Evolutionary conservation across 2,329 filamentous ascomycete genomes (phyloP), one percentile per base, ranked within the genome.

Genomic region (Aspergillus eucalypticola): DNA sequence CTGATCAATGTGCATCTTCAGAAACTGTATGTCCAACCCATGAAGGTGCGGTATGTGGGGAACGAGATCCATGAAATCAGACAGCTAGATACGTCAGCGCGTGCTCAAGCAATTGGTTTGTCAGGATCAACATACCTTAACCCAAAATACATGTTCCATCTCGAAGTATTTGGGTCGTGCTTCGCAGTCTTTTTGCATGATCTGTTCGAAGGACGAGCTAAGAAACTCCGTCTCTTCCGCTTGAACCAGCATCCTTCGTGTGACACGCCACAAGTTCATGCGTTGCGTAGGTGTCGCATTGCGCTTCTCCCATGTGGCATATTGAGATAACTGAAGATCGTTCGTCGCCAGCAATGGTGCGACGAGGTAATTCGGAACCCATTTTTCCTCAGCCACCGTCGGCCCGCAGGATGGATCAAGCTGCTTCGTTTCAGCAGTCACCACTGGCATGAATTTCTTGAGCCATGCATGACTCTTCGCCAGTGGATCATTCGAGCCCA

Each of bases 61-160:
- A 50, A 81, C 75, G 39, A 82, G 75, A 60, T 82, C 78, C 72
- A 79, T 76, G 66, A 83, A 82, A 68, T 81, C 80, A 46, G 79
- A 80, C 54, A 81, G 75, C 78, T 81, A 60, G 5, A 6, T 19
- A 29, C 10, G 42, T 27, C 17, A 61, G 59, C 42, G 29, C 15
- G 39, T 25, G 38, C 21, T 38, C 11, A n/a, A 17, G 35, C 8
- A 42, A 29, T 4, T 50, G 17, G 23, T 35, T 35, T 13, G 8
- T 11, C 25, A 17, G n/a, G 8, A 23, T 15, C 10, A 25, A 61
- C 76, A 66, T 73, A 81, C 78, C 73, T 76, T 79, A 60, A 83
- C 76, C 81, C 81, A 83, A 64, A 82, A 82, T 51, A 83, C 71
- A 70, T 79, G 79, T 59, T 81, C 75, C 78, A 82, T 79, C 27